Percentiles rank a stretch among this genome's conserved stretches.
Conservation (phyloP, 2,329 filamentous ascomycete species). For the Byssothecium circinans region DNA sequence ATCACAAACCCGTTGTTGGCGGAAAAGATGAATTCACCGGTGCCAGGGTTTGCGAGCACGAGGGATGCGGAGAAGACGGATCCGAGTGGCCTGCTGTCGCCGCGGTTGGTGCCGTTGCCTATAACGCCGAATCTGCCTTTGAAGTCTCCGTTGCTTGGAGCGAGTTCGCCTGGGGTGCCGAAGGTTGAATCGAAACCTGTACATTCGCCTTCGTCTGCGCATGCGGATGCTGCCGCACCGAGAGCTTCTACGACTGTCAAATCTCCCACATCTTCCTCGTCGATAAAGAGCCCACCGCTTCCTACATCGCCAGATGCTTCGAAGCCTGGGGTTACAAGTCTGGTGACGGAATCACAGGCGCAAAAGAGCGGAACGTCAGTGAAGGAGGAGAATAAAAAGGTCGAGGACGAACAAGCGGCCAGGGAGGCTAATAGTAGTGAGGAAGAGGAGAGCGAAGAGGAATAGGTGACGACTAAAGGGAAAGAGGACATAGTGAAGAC, state of each 20-base stretch:
- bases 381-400: constrained; percentile 34
- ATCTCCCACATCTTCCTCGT: no score
- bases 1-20: constrained; percentile 41
- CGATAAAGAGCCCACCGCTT: no score
- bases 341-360: constrained; percentile 10
- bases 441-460: constrained; percentile 3
- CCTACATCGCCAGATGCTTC: no score
- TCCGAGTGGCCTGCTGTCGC: constrained; percentile 22
- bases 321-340: neutral
- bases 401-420: constrained; percentile 28
- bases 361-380: constrained; percentile 2
- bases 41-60: constrained; percentile 6
- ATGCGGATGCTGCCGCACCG: constrained; percentile 28
- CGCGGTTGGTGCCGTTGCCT: constrained; percentile 21
- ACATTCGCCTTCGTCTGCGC: constrained; percentile 25
- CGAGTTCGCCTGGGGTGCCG: constrained; percentile 10
- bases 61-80: constrained; percentile 32
- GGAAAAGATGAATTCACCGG: constrained; percentile 35
- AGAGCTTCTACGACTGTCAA: no score
- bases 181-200: constrained; percentile 23
- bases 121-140: constrained; percentile 15
- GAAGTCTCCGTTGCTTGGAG: neutral
- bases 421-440: constrained; percentile 12
- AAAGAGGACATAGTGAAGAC: constrained; percentile 17
- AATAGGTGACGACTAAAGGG: no score